These are phyloP conservation scores for Silene noctiflora DNA, from an alignment of 179 eudicot species.

Conservation along the genomic window DNA sequence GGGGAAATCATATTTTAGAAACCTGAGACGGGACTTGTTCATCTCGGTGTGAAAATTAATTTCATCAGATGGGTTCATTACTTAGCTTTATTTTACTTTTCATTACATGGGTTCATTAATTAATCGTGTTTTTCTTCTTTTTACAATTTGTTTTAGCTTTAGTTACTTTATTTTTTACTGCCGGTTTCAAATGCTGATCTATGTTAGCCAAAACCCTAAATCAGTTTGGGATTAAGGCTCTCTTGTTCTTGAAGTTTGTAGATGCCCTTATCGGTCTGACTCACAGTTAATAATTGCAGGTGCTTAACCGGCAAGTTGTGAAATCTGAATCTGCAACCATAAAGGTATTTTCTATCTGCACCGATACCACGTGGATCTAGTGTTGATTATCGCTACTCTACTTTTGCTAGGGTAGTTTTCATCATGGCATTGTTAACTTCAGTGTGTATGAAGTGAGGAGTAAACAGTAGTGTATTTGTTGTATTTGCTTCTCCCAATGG, in stretches of 20 bases:
- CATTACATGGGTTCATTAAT: too few species aligned
- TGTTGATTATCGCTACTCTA: slow-evolving; percentile 4
- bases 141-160: too few species aligned
- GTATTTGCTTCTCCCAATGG: too few species aligned
- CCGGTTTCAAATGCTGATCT: too few species aligned
- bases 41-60: not conserved
- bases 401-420: not conserved
- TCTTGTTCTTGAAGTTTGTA: too few species aligned
- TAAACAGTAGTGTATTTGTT: not conserved
- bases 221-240: not conserved
- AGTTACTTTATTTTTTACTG: too few species aligned
- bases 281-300: slow-evolving; percentile 46
- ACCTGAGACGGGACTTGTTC: not conserved
- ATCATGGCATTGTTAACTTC: not conserved
- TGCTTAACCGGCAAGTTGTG: slow-evolving; percentile 90
- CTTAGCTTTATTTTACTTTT: not conserved
- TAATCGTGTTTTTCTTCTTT: not conserved
- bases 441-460: not conserved
- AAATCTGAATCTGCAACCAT: slow-evolving; percentile 90
- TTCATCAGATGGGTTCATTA: not conserved
- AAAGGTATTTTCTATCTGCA: slow-evolving; percentile 47
- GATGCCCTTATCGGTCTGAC: slow-evolving; percentile 14
- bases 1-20: not conserved
- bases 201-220: not conserved
- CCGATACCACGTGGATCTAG: not conserved